Conservation (phyloP, 176 grass and related monocot species). For the Panicum miliaceum region DNA sequence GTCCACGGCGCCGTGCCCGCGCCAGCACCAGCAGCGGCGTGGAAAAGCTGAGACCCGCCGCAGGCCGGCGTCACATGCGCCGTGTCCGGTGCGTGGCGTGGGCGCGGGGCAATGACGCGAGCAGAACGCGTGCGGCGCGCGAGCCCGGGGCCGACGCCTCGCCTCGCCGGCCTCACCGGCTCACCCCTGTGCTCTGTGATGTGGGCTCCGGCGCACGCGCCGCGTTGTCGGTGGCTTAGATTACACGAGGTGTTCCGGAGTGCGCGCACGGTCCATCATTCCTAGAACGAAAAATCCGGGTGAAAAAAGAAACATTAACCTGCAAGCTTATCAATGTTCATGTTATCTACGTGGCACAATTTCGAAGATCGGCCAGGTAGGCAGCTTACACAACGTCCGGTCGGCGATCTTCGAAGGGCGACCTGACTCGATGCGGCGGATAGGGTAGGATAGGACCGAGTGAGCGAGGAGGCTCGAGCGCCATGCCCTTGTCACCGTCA, state of each 20-base stretch:
- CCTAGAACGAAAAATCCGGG: not conserved
- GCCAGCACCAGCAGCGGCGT: not conserved
- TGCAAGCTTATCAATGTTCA: too few species aligned
- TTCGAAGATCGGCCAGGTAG: too few species aligned
- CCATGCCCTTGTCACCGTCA: not conserved
- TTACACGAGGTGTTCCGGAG: too few species aligned
- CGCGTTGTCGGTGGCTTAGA: slow-evolving; percentile 3
- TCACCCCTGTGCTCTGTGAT: not conserved
- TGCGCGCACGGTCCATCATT: not conserved
- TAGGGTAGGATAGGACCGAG: not conserved
- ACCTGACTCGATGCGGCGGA: too few species aligned
- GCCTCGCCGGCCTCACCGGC: not conserved
- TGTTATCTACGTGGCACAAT: too few species aligned
- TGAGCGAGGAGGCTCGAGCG: not conserved
- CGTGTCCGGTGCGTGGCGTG: slow-evolving; percentile 28
- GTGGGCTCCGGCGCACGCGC: not conserved
- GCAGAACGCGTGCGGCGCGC: not conserved
- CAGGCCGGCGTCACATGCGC: slow-evolving; percentile 14
- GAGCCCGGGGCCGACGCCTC: not conserved
- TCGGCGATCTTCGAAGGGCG: too few species aligned
- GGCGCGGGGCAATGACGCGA: slow-evolving; percentile 6
- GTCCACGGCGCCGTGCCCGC: not conserved
- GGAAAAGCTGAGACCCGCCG: not conserved
- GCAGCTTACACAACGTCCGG: too few species aligned
- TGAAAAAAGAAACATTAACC: not conserved